phyloP scores from a whole-genome alignment of 306 rosid genomes.

The Cucurbita pepo region DNA sequence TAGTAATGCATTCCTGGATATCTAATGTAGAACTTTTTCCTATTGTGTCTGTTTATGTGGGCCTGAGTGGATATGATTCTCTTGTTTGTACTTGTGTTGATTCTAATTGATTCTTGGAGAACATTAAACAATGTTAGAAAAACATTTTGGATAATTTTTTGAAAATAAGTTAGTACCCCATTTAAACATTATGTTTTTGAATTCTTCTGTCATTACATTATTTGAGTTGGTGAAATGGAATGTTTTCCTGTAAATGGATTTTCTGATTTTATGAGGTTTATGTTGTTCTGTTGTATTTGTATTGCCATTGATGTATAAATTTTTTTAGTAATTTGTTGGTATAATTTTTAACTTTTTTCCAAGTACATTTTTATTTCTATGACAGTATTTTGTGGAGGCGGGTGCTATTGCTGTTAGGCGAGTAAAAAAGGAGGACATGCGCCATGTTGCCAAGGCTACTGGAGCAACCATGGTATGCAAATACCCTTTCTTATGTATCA shows the following conservation, averaged over 20 bases:
- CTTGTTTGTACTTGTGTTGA: not conserved
- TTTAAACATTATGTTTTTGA: not conserved
- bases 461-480: slow-evolving; percentile 74
- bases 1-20: not conserved
- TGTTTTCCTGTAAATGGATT: not conserved
- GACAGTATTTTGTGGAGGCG: slow-evolving; percentile 92
- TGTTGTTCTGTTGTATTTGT: not conserved
- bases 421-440: slow-evolving; percentile 91
- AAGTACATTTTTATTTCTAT: not conserved
- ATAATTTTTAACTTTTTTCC: not conserved
- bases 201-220: not conserved
- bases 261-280: not conserved
- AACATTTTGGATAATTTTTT: not conserved
- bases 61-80: not conserved
- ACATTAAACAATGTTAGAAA: not conserved
- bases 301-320: not conserved
- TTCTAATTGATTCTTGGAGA: not conserved
- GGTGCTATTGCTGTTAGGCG: slow-evolving; percentile 97
- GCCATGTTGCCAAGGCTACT: slow-evolving; percentile 97
- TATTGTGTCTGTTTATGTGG: not conserved
- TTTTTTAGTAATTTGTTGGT: not conserved
- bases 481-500: not conserved
- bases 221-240: not conserved
- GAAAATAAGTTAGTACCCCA: not conserved
- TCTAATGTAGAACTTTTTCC: not conserved